A percentile compares a stretch with the other conserved stretches of the same genome.
phyloP scores from a whole-genome alignment of 768 basidiomycete genomes.

The Basidioascus undulatus region DNA sequence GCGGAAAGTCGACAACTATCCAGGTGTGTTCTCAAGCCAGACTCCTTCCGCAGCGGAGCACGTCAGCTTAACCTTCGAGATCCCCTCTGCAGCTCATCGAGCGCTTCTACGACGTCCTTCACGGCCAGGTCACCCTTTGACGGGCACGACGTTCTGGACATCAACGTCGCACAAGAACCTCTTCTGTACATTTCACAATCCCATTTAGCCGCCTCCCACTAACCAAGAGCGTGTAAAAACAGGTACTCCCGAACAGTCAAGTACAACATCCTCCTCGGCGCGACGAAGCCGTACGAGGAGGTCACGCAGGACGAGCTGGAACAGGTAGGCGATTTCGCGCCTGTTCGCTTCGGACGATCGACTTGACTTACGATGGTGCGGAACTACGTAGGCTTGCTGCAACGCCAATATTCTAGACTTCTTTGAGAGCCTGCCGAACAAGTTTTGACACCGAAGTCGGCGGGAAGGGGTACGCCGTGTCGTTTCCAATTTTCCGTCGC shows the following conservation, averaged over 20 bases:
- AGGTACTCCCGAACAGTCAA: slow-evolving; percentile 21
- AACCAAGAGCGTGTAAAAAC: too few species aligned
- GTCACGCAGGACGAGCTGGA: slow-evolving; percentile 23
- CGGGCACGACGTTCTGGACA: slow-evolving; percentile 20
- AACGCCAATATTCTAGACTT: slow-evolving; percentile 9
- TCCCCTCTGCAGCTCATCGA: too few species aligned
- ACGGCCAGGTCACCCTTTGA: slow-evolving; percentile 20
- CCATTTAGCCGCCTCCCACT: too few species aligned
- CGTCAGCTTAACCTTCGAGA: too few species aligned
- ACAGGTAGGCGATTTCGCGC: slow-evolving; percentile 19
- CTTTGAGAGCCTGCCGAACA: slow-evolving; percentile 12
- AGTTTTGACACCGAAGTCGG: slow-evolving; percentile 14
- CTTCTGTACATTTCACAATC: slow-evolving; percentile 24
- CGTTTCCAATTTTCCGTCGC: too few species aligned
- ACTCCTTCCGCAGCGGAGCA: too few species aligned
- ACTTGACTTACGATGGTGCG: slow-evolving; percentile 15
- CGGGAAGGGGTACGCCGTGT: slow-evolving; percentile 13
- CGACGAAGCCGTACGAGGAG: slow-evolving; percentile 20
- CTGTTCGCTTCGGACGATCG: too few species aligned
- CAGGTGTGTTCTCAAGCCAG: too few species aligned
- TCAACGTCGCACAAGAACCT: slow-evolving; percentile 22
- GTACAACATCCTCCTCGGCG: slow-evolving; percentile 24
- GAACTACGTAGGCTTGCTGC: neutral
- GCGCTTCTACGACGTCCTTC: slow-evolving; percentile 16
- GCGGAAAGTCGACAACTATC: slow-evolving; percentile 23